Evolutionary conservation across 2,329 filamentous ascomycete genomes (phyloP), one percentile per base, ranked within the genome.

Genomic region (Clonostachys chloroleuca): DNA sequence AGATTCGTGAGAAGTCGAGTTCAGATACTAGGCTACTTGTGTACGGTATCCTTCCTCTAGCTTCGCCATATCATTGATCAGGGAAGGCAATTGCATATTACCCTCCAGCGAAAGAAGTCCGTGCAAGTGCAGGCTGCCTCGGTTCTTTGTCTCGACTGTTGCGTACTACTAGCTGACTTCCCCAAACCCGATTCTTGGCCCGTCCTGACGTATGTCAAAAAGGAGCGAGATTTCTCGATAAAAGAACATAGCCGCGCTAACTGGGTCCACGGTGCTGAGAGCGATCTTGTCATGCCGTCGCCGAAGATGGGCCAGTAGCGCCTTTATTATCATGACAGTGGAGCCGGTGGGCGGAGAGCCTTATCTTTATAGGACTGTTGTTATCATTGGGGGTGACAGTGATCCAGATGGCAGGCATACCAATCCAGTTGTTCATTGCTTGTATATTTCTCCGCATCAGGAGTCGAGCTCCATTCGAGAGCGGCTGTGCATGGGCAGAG

Each of bases 91-190:
- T 3, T 46, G 5, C 18, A 45, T 30, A 30, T 49, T 47, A 13
- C 45, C 42, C 5, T 47, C 37, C 9, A 50, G 17, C 48, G 42
- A 48, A 10, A 50, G 39, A 13, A 50, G 34, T 3, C 42, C 37
- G 4, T 50, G 48, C 13, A 47, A 16, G 20, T 50, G 42, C 6
- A 50, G 46, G 9, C 39, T 16, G 13, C 48, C 48, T 5, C 42
- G 45, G 13, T 50, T 43, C 10, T 45, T 37, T 14, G 43, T 45
- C 34, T 45, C 43, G 6, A 45, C 43, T 12, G 43, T 35, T n/a
- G 34, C 43, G 20, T 40, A 48, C 16, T 48, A 48, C 5, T 44
- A 36, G 42, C 47, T 48, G 14, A 48, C 34, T 30, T 35, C 35
- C 47, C 47, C 16, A 48, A 45, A 5, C 41, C 35, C 4, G 35